These are phyloP conservation scores for Petunia axillaris DNA, from an alignment of 257 asterid genomes.

Conservation along the genomic window DNA sequence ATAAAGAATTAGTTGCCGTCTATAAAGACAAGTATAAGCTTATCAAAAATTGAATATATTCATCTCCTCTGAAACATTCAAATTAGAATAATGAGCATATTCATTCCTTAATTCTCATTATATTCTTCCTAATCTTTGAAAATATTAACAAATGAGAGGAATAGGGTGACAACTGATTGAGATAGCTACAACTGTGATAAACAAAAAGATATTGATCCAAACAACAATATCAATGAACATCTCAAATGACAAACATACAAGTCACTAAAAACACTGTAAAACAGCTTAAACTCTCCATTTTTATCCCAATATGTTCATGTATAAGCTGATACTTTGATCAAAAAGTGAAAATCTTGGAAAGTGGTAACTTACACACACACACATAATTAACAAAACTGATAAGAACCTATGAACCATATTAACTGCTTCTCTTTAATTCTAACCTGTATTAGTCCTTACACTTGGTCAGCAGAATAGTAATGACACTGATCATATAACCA, in stretches of 20 bases:
- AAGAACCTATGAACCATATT: conserved; percentile 40
- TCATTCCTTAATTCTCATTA: neutral
- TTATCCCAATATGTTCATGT: neutral
- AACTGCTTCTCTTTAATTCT: conserved; percentile 38
- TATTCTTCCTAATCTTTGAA: neutral
- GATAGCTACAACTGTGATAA: neutral
- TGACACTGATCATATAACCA: conserved; percentile 55
- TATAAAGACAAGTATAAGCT: conserved; percentile 24
- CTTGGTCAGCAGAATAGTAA: conserved; percentile 23
- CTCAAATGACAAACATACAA: neutral
- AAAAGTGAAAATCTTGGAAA: conserved; percentile 10
- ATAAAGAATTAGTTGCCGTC: conserved; percentile 48
- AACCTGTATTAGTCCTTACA: conserved; percentile 51
- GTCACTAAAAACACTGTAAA: neutral
- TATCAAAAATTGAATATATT: neutral
- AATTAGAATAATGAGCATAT: neutral
- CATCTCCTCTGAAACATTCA: conserved; percentile 36
- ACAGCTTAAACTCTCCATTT: conserved; percentile 10
- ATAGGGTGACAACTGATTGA: neutral
- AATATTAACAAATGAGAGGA: neutral
- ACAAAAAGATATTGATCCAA: neutral
- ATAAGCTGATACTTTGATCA: neutral
- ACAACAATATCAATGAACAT: neutral
- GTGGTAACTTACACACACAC: conserved; percentile 18
- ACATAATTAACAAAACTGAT: conserved; percentile 29